Evolutionary conservation across 2,329 filamentous ascomycete genomes (phyloP), one percentile per base, ranked within the genome.

Genomic region (Thyridium curvatum): DNA sequence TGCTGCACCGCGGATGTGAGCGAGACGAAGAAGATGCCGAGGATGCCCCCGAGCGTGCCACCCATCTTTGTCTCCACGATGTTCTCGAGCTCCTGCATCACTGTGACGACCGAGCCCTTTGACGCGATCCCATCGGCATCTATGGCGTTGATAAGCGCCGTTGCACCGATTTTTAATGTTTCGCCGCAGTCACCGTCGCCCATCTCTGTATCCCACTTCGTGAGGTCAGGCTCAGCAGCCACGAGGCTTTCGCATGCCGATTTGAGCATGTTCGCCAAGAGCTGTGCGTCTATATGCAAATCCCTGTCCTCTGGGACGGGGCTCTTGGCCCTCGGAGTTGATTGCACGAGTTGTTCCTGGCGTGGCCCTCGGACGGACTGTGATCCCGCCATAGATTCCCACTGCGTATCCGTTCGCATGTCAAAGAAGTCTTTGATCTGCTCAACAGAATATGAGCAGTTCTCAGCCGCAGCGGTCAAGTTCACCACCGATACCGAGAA

Each of bases 401-500:
- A 75, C 47, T 56, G 58, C 0, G 72, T 76, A 52, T 78, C 75
- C 1, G 80, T 82, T 34, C 69, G 74, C 18, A 68, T 68, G 53
- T 86, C 83, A n/a, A 84, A 67, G 44, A 86, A 74, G 14, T 65
- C 61, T 44, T 83, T 70, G 62, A 86, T 73, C 9, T 79, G 69
- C 2, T 62, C 65, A 29, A 54, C 57, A 1, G 67, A 66, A 53
- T 73, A 74, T 2, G 59, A 46, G 51, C 64, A 69, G 42, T 62
- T 62, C 35, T 52, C 51, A 0, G 71, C 65, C 0, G 69, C 65
- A 1, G 64, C 66, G 0, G 70, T 69, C 30, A 79, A 53, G 54
- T 81, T 84, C 50, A 84, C 61, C 35, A 86, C 49, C 4, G 80
- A 83, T 6, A 86, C 70, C 12, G 78, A 83, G 52, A 86, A 86